Conservation (phyloP, 176 grass and related monocot species). For the Oryza longistaminata region DNA sequence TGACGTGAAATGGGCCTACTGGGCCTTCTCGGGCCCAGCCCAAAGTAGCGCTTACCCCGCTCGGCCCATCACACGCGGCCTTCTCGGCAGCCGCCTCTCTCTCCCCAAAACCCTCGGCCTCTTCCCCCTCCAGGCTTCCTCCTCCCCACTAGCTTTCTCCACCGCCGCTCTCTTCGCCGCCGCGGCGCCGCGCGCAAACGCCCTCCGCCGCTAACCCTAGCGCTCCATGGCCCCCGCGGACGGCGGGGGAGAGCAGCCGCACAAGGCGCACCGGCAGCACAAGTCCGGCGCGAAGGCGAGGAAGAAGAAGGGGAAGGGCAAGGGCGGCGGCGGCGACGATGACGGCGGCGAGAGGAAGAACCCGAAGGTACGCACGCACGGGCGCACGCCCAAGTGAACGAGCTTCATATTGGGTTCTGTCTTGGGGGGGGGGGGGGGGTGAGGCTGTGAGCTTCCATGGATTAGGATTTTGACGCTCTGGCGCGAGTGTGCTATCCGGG, state of each 20-base stretch:
- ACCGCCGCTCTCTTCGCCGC: not conserved
- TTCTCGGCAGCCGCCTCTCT: not conserved
- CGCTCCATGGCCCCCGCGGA: slow-evolving; percentile 52
- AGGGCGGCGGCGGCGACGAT: slow-evolving; percentile 46
- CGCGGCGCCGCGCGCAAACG: not conserved
- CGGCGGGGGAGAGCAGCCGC: slow-evolving; percentile 49
- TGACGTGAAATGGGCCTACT: not conserved
- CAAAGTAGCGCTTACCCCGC: not conserved
- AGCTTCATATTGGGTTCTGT: not conserved
- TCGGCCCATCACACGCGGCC: not conserved
- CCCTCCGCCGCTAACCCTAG: not conserved
- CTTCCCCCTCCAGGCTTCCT: not conserved
- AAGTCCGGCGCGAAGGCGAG: slow-evolving; percentile 68
- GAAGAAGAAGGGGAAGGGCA: slow-evolving; percentile 70
- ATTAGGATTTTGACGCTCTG: not conserved
- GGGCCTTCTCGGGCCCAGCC: not conserved
- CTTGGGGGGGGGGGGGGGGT: not conserved
- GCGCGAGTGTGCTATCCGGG: not conserved
- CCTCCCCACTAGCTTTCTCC: slow-evolving; percentile 9
- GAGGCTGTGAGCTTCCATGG: not conserved
- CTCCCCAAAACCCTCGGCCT: slow-evolving; percentile 35
- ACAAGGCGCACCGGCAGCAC: slow-evolving; percentile 78
- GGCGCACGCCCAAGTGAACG: not conserved
- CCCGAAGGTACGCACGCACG: slow-evolving; percentile 60
- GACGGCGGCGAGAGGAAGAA: slow-evolving; percentile 58